These are phyloP conservation scores for Jackrogersella multiformis DNA, from an alignment of 495 filamentous ascomycete genomes.

Conservation along the genomic window DNA sequence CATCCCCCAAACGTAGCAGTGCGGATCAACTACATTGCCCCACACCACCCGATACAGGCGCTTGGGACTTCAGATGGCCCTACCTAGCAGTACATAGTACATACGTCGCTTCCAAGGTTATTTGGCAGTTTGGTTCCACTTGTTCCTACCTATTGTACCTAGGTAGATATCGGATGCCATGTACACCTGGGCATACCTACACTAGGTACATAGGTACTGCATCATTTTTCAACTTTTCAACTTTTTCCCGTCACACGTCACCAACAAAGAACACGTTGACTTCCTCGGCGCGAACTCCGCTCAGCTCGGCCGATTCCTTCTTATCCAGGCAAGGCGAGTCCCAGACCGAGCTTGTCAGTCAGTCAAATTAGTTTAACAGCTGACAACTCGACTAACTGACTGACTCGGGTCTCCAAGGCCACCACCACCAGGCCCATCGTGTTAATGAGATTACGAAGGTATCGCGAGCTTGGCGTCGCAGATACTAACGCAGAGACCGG, in stretches of 20 bases:
- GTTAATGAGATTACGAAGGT: conserved; percentile 5
- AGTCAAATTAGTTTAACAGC: neutral
- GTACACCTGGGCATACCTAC: too few species aligned
- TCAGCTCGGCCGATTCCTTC: conserved; percentile 27
- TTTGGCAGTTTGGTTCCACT: neutral
- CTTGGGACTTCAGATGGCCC: conserved; percentile 29
- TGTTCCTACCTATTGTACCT: too few species aligned
- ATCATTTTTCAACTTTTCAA: neutral
- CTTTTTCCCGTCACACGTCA: conserved; percentile 37
- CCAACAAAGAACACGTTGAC: conserved; percentile 29
- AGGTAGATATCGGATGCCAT: too few species aligned
- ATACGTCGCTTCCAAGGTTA: too few species aligned
- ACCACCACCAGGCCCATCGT: neutral
- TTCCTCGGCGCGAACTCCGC: conserved; percentile 25
- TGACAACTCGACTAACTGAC: neutral
- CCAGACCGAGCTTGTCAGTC: neutral
- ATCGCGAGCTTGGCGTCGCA: conserved; percentile 10
- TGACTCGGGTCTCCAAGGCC: conserved; percentile 4
- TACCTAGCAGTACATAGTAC: too few species aligned
- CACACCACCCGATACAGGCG: conserved; percentile 35
- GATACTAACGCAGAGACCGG: conserved; percentile 13
- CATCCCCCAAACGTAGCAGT: conserved; percentile 38
- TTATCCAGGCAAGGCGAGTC: neutral
- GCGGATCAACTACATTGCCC: conserved; percentile 28
- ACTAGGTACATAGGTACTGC: neutral